Conservation (phyloP, 805 yeast species). For the Ogataea naganishii region DNA sequence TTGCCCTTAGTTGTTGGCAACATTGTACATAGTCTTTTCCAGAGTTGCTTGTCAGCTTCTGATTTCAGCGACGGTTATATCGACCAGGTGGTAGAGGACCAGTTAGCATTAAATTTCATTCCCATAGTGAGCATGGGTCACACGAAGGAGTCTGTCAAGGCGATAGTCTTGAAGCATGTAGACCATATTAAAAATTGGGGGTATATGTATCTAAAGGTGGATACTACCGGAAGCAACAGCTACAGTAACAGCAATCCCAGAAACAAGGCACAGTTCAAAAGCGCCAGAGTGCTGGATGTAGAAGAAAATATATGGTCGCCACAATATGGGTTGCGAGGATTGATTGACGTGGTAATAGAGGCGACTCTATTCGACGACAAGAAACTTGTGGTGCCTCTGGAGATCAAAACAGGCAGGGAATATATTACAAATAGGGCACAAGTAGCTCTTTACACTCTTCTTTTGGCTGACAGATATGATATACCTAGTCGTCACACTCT, state of each 20-base stretch:
- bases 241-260: constrained; percentile 3
- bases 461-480: constrained; percentile 74
- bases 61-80: constrained; percentile 31
- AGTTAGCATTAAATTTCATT: constrained; percentile 15
- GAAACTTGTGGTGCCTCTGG: constrained; percentile 67
- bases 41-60: constrained; percentile 36
- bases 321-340: constrained; percentile 79
- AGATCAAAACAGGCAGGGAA: constrained; percentile 78
- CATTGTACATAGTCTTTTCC: constrained; percentile 72
- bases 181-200: constrained; percentile 48
- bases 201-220: constrained; percentile 30
- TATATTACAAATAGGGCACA: constrained; percentile 76
- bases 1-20: constrained; percentile 72
- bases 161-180: constrained; percentile 37
- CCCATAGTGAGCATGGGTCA: constrained; percentile 50
- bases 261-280: constrained; percentile 33
- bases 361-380: constrained; percentile 37
- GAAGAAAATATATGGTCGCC: constrained; percentile 95
- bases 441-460: constrained; percentile 68
- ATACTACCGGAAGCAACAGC: constrained; percentile 11
- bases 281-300: constrained; percentile 63
- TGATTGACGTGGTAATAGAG: constrained; percentile 80
- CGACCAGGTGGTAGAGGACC: constrained; percentile 20
- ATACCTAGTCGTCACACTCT: constrained; percentile 56
- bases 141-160: constrained; percentile 33